Base-by-base conservation (phyloP, 805 yeast species). In the Vanderwaltozyma yarrowii region DNA sequence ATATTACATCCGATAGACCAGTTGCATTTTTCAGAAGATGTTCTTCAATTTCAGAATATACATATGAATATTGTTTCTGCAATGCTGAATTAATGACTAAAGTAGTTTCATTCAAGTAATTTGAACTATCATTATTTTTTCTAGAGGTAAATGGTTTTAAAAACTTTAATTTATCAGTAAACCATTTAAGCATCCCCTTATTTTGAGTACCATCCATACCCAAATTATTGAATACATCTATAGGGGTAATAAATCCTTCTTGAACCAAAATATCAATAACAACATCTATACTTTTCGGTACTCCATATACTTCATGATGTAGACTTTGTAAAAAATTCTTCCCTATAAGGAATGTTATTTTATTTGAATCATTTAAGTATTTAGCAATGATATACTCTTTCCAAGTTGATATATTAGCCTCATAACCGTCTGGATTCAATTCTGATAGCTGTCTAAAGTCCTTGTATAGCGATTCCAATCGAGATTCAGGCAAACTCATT, bases 401-500 rank as follows among this genome's bases (percentile, higher is more conserved):
- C 70, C 70, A 66, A 5, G 64, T 60, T 17, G 50, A 47, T 31
- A 65, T 44, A 39, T 66, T 66, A 8, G 69, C 70, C 27, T 51
- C 56, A 32, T 57, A 66, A 1, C 70, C 70, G n/a, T 66, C 70
- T 10, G 59, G 58, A 41, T 66, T 66, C 16, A 58, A 45, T 15
- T 64, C 64, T 30, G 57, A 49, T 26, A 64, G 46, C 28, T 51
- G 52, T 32, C 62, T 51, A 42, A 64, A 64, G 42, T 64, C 69
- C 3, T 62, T 61, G 42, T 65, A 66, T 1, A 66, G 51, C 5
- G 70, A 66, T 30, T 46, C 52, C 14, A 65, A 40, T 23, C 70
- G 52, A 5, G 69, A 62, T 54, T 43, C 53, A 17, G 62, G 57
- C 14, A 58, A 16, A 39, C 23, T 44, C 40, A 39, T 35, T 35